A percentile compares a stretch with the other conserved stretches of the same genome.
Evolutionary conservation across 2,329 filamentous ascomycete species (phyloP).

Genomic region (Aspergillus bombycis): DNA sequence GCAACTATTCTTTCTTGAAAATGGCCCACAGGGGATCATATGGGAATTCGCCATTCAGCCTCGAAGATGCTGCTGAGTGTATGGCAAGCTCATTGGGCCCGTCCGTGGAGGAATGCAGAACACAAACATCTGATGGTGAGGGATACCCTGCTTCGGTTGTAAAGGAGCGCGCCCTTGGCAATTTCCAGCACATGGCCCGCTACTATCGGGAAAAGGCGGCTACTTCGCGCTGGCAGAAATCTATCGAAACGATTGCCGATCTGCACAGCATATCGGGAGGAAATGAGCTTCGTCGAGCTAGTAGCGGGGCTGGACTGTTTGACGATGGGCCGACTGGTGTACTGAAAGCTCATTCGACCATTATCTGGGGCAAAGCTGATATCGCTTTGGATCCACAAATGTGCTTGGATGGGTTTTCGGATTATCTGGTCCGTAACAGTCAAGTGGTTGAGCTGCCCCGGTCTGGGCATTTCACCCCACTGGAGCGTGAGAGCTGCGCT

Average conservation of each 20-base stretch:
- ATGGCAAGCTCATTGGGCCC: constrained; percentile 59
- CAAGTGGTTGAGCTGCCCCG: constrained; percentile 54
- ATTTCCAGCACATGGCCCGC: constrained; percentile 55
- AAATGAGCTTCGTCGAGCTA: constrained; percentile 33
- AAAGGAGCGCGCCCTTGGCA: constrained; percentile 44
- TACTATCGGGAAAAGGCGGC: constrained; percentile 59
- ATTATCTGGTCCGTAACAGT: constrained; percentile 54
- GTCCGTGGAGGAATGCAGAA: constrained; percentile 47
- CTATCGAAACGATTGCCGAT: constrained; percentile 52
- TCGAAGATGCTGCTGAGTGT: constrained; percentile 46
- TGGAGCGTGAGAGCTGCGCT: constrained; percentile 49
- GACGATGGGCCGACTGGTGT: constrained; percentile 49
- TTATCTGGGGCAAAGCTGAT: constrained; percentile 59
- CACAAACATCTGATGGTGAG: constrained; percentile 32
- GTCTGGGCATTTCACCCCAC: constrained; percentile 58
- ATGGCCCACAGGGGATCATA: constrained; percentile 44
- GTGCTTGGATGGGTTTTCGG: constrained; percentile 55
- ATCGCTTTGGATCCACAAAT: constrained; percentile 54
- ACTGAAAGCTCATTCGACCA: constrained; percentile 55
- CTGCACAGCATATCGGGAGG: constrained; percentile 49
- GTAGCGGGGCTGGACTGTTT: constrained; percentile 48
- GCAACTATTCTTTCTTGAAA: constrained; percentile 53
- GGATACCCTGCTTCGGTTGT: constrained; percentile 48
- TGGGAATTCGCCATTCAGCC: constrained; percentile 37
- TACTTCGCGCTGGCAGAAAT: constrained; percentile 54